These are phyloP conservation scores for Citrus glauca DNA, from an alignment of 345 rosid genomes.

Conservation along the genomic window DNA sequence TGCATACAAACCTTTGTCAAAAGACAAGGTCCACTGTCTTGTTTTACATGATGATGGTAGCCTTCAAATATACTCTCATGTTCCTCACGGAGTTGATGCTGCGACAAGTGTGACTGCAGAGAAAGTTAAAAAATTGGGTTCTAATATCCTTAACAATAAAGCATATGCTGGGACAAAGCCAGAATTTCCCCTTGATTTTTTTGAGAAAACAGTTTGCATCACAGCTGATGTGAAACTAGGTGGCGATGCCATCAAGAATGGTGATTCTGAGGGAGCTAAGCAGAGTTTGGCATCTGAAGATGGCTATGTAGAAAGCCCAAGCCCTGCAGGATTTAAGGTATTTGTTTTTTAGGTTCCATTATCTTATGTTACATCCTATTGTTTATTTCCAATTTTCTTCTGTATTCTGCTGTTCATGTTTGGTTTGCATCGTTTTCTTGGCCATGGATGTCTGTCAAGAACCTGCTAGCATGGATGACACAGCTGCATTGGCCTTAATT, in stretches of 20 bases:
- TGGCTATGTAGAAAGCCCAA: slow-evolving; percentile 89
- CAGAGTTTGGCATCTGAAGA: slow-evolving; percentile 89
- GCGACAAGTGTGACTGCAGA: slow-evolving; percentile 64
- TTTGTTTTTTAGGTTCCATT: slow-evolving; percentile 5
- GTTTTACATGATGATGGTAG: slow-evolving; percentile 98
- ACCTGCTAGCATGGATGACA: background rate
- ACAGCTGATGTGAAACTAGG: slow-evolving; percentile 89
- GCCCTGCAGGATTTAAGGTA: slow-evolving; percentile 91
- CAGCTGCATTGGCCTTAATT: slow-evolving; percentile 1
- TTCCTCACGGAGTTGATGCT: slow-evolving; percentile 57
- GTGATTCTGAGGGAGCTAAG: slow-evolving; percentile 92
- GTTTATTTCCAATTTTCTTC: background rate
- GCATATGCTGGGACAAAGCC: slow-evolving; percentile 78
- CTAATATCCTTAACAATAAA: slow-evolving; percentile 79
- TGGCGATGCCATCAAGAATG: slow-evolving; percentile 88
- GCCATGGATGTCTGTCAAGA: background rate
- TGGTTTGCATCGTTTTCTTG: background rate
- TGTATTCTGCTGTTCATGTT: background rate
- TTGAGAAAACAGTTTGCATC: slow-evolving; percentile 90
- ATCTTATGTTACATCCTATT: background rate
- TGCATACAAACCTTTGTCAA: slow-evolving; percentile 90
- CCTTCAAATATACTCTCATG: slow-evolving; percentile 87
- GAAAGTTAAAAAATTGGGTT: slow-evolving; percentile 80
- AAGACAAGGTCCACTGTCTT: slow-evolving; percentile 90
- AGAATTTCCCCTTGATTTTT: slow-evolving; percentile 95